phyloP scores from a whole-genome alignment of 345 rosid species.

The Salix exigua region DNA sequence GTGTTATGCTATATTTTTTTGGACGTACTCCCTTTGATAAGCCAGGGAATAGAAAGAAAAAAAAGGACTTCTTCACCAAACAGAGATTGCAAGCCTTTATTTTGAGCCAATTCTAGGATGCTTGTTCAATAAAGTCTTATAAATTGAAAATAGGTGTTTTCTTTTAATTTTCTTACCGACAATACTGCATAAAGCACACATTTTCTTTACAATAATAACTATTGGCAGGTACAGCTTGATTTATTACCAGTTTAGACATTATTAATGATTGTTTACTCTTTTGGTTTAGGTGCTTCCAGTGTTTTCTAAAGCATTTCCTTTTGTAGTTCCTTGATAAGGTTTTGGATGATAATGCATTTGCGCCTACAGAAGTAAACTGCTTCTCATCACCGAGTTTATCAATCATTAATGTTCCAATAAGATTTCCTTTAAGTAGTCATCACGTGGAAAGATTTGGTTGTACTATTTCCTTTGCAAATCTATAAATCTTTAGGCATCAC shows the following conservation, averaged over 20 bases:
- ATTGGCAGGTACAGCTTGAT: not conserved
- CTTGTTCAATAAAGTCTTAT: not conserved
- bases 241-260: not conserved
- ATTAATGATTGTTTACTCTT: too few species aligned
- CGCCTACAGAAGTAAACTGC: not conserved
- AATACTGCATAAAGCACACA: not conserved
- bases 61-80: not conserved
- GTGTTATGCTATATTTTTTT: not conserved
- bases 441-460: not conserved
- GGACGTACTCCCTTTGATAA: not conserved
- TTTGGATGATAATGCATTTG: not conserved
- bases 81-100: not conserved
- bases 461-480: not conserved
- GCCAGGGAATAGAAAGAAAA: not conserved
- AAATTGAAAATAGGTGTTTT: not conserved
- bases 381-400: not conserved
- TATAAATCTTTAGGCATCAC: not conserved
- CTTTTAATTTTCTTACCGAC: not conserved
- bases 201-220: not conserved
- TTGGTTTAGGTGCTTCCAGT: not conserved
- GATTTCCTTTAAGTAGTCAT: not conserved
- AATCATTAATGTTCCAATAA: not conserved
- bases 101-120: not conserved
- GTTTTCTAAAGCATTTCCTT: not conserved
- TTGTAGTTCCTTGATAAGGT: not conserved